These are phyloP conservation scores for Aureobasidium subglaciale DNA, from an alignment of 2,329 filamentous ascomycete genomes.

Conservation along the genomic window DNA sequence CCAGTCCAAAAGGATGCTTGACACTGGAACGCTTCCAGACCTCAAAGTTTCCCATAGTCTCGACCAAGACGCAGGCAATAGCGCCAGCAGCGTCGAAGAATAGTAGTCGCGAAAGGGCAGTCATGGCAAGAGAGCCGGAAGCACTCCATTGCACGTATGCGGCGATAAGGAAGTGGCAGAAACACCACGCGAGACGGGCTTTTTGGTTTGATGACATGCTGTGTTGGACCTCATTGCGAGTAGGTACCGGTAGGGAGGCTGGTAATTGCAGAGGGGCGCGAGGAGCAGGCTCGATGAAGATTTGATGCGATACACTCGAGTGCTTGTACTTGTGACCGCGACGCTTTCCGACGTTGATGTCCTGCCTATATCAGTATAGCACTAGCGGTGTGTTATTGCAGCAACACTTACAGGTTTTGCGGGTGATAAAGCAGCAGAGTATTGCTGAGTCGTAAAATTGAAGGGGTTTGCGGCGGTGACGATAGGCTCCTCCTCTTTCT, in stretches of 20 bases:
- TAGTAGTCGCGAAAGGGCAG: constrained; percentile 83
- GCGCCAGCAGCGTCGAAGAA: constrained; percentile 94
- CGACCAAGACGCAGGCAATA: constrained; percentile 82
- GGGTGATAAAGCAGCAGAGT: constrained; percentile 27
- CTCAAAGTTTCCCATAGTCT: constrained; percentile 93
- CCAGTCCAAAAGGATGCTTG: constrained; percentile 79
- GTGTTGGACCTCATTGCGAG: constrained; percentile 74
- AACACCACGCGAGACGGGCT: constrained; percentile 76
- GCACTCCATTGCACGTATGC: constrained; percentile 80
- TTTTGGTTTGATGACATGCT: constrained; percentile 89
- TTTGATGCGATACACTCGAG: constrained; percentile 90
- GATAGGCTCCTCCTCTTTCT: constrained; percentile 20
- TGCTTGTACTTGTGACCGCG: constrained; percentile 98
- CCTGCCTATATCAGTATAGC: constrained; percentile 43
- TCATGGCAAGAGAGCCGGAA: constrained; percentile 80
- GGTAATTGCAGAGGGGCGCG: constrained; percentile 82
- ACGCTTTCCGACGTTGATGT: constrained; percentile 66
- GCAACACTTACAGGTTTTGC: constrained; percentile 57
- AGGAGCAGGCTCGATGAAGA: constrained; percentile 86
- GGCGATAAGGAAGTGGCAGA: constrained; percentile 78
- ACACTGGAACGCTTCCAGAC: constrained; percentile 93
- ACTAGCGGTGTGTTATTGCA: constrained; percentile 7
- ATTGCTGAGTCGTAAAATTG: constrained; percentile 73
- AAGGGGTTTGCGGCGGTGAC: constrained; percentile 58
- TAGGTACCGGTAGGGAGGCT: constrained; percentile 86